Evolutionary conservation across 768 basidiomycete genomes (phyloP), one percentile per base, ranked within the genome.

Genomic region (Daedaleopsis sinensis): DNA sequence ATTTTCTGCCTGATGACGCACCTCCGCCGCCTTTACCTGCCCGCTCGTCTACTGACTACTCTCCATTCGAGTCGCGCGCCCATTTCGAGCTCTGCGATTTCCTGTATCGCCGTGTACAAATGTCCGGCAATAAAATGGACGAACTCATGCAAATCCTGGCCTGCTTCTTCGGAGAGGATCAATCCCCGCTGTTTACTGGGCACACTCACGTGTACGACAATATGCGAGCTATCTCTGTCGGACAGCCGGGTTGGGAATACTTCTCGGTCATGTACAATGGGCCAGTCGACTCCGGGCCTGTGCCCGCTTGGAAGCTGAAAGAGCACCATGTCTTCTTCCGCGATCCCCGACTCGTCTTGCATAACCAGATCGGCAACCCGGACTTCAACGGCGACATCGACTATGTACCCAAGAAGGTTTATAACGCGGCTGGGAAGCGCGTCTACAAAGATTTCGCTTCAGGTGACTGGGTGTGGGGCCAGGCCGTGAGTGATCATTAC

Each of bases 71-170:
- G 10, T 48, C 52, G 27, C 52, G 52, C 2, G 21, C 62, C 8
- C 24, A 55, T 1, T 70, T 70, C 37, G 64, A 70, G 43, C 51
- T 59, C 1, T 59, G 64, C 0, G 62, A 65, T 11, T 42, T 64
- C 24, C 15, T 70, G 0, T 52, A 62, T 18, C 24, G 52, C 5
- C 39, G 61, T 13, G 50, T 21, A 6, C 38, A 59, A 27, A 39
- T 64, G 54, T 56, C 63, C n/a, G 23, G 6, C 24, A 47, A 27
- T 1, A 49, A 65, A 7, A 67, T 67, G 15, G 49, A 61, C 4
- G 53, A 57, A 3, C 69, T 76, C 8, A 21, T 27, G n/a, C 19
- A 24, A 10, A 21, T 56, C 2, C 46, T 38, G 55, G 42, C 55
- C 2, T 38, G 38, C 8, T 43, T 39, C 8, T 39, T 56, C 18